Conservation (phyloP, 1,284 basidiomycete genomes). For the Sutorius eximius region DNA sequence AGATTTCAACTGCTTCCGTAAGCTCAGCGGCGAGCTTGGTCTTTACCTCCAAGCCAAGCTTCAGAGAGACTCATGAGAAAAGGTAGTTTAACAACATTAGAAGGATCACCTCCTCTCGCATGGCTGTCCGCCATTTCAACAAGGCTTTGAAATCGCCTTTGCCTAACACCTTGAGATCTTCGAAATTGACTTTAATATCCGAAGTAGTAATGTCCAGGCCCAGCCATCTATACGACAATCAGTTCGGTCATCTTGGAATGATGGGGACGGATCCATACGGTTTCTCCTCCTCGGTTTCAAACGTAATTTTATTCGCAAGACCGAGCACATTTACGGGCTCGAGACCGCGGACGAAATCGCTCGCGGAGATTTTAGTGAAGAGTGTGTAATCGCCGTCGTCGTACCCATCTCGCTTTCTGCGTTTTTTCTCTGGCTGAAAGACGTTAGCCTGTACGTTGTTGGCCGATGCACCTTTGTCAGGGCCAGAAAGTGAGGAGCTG, state of each 20-base stretch:
- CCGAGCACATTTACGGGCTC: constrained; percentile 87
- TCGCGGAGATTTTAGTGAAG: constrained; percentile 74
- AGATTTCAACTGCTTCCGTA: constrained; percentile 75
- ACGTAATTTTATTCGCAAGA: constrained; percentile 81
- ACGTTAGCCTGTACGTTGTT: constrained; percentile 82
- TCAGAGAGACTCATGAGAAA: constrained; percentile 7
- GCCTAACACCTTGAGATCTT: constrained; percentile 95
- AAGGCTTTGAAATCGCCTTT: constrained; percentile 96
- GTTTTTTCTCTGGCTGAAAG: constrained; percentile 96
- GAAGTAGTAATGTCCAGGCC: constrained; percentile 69
- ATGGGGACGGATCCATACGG: constrained; percentile 44
- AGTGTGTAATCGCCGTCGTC: constrained; percentile 93
- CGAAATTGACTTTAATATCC: constrained; percentile 81
- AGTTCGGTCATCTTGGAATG: constrained; percentile 5
- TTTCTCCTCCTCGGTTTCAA: constrained; percentile 84
- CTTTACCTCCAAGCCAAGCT: constrained; percentile 84
- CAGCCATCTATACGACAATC: constrained; percentile 58
- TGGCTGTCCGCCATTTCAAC: constrained; percentile 85
- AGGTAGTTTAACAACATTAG: neutral
- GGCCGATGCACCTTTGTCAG: constrained; percentile 51
- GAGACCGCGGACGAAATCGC: constrained; percentile 69
- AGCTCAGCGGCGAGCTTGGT: constrained; percentile 68
- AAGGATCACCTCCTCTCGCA: constrained; percentile 75
- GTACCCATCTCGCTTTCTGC: constrained; percentile 92
- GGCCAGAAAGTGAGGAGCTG: constrained; percentile 48